A percentile compares a stretch with the other conserved stretches of the same genome.
These are phyloP conservation scores for Yueomyces sinensis DNA, from an alignment of 805 yeast genomes.

Conservation along the genomic window DNA sequence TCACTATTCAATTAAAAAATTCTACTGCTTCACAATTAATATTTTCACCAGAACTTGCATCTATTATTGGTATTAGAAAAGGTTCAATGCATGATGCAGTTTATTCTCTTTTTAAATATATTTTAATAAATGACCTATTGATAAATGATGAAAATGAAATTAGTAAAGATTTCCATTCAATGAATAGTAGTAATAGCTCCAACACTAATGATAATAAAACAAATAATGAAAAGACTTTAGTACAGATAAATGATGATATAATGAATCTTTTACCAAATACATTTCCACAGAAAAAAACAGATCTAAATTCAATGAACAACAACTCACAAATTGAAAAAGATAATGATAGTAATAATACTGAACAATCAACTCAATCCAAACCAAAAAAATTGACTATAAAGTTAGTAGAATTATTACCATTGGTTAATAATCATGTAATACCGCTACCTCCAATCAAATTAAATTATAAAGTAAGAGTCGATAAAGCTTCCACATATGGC, in stretches of 20 bases:
- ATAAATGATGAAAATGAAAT: slow-evolving; percentile 9
- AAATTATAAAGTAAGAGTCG: slow-evolving; percentile 65
- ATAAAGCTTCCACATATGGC: slow-evolving; percentile 66
- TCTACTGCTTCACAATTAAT: slow-evolving; percentile 48
- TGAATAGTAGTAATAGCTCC: slow-evolving; percentile 3
- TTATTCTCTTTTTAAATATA: slow-evolving; percentile 68
- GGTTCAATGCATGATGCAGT: slow-evolving; percentile 80
- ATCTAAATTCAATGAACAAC: slow-evolving; percentile 1
- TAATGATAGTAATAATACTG: slow-evolving; percentile 1
- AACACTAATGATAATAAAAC: slow-evolving; percentile 5
- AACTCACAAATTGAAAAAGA: not conserved
- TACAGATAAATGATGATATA: slow-evolving; percentile 37
- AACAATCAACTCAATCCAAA: not conserved
- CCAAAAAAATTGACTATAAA: slow-evolving; percentile 10
- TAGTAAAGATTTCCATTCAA: no score
- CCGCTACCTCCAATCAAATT: slow-evolving; percentile 74
- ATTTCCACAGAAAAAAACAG: slow-evolving; percentile 1
- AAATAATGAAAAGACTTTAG: slow-evolving; percentile 38
- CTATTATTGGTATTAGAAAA: slow-evolving; percentile 61
- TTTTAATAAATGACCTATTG: slow-evolving; percentile 49
- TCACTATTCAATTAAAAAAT: slow-evolving; percentile 73
- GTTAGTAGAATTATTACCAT: slow-evolving; percentile 37
- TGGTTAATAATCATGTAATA: slow-evolving; percentile 39
- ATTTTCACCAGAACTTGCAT: slow-evolving; percentile 52
- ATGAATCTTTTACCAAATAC: slow-evolving; percentile 26